A percentile compares a stretch with the other conserved stretches of the same genome.
Evolutionary conservation across 2,329 filamentous ascomycete species (phyloP).

Genomic region (Hysterium pulicare): DNA sequence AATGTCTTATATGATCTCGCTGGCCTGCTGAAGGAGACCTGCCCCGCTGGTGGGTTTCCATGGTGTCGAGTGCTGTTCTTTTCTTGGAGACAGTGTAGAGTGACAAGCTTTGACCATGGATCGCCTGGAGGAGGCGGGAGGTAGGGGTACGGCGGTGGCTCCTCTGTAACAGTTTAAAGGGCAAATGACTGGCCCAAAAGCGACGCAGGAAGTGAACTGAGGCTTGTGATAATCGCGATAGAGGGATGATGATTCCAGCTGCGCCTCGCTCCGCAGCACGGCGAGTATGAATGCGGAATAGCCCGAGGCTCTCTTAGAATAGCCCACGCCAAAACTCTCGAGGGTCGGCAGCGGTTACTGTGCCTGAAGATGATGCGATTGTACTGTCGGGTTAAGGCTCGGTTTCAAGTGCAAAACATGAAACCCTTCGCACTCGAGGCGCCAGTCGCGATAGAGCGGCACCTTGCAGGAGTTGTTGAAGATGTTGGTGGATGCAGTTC

Average conservation of each 20-base stretch:
- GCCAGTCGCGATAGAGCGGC: neutral
- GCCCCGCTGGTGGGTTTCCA: constrained; percentile 58
- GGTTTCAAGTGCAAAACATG: constrained; percentile 2
- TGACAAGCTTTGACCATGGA: constrained; percentile 25
- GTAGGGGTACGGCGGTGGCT: constrained; percentile 5
- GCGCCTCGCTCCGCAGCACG: no score
- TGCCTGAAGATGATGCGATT: neutral
- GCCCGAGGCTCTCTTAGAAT: neutral
- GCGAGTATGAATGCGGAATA: no score
- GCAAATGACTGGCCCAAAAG: neutral
- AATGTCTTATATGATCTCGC: constrained; percentile 64
- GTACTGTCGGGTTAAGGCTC: neutral
- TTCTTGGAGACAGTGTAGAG: constrained; percentile 20
- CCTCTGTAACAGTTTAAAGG: neutral
- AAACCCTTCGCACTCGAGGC: neutral
- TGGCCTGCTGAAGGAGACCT: constrained; percentile 61
- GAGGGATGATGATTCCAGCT: no score
- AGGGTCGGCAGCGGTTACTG: constrained; percentile 2
- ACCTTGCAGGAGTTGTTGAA: neutral
- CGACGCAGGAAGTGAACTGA: neutral
- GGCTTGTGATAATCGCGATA: no score
- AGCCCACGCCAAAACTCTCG: neutral
- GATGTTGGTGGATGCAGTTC: neutral
- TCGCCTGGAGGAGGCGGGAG: constrained; percentile 11
- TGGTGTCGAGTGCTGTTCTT: constrained; percentile 36